These are phyloP conservation scores for Musa acuminata DNA, from an alignment of 176 grass and related monocot species.

Conservation along the genomic window DNA sequence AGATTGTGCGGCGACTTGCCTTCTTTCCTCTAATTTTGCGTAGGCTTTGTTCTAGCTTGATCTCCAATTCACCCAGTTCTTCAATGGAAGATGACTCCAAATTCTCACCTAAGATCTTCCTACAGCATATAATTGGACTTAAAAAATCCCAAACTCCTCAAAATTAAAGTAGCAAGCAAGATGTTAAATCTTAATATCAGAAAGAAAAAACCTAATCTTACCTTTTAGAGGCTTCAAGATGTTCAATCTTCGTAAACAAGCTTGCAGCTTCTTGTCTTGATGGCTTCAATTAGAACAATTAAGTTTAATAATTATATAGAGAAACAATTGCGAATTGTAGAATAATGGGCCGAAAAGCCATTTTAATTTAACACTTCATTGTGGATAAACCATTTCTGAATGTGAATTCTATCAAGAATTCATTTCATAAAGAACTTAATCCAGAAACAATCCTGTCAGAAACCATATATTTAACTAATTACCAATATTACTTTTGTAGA, in stretches of 20 bases:
- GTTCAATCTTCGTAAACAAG: conserved; percentile 45
- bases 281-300: conserved; percentile 32
- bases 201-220: neutral
- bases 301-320: neutral
- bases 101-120: conserved; percentile 48
- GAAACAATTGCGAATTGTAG: neutral
- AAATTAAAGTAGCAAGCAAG: neutral
- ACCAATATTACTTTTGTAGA: no score
- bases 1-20: conserved; percentile 18
- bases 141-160: neutral
- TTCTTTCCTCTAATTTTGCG: conserved; percentile 39
- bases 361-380: neutral
- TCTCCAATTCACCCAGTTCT: conserved; percentile 46
- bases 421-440: no score
- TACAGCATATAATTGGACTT: conserved; percentile 12
- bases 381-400: neutral
- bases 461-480: no score
- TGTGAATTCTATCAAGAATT: neutral
- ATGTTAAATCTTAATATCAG: no score
- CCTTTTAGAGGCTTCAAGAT: conserved; percentile 51
- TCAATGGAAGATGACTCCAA: conserved; percentile 49
- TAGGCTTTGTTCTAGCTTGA: conserved; percentile 43
- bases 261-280: conserved; percentile 38
- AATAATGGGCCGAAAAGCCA: neutral
- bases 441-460: no score